Percentiles rank a stretch among this genome's conserved stretches.
phyloP scores from a whole-genome alignment of 495 filamentous ascomycete species.

The Penicillium parvum region DNA sequence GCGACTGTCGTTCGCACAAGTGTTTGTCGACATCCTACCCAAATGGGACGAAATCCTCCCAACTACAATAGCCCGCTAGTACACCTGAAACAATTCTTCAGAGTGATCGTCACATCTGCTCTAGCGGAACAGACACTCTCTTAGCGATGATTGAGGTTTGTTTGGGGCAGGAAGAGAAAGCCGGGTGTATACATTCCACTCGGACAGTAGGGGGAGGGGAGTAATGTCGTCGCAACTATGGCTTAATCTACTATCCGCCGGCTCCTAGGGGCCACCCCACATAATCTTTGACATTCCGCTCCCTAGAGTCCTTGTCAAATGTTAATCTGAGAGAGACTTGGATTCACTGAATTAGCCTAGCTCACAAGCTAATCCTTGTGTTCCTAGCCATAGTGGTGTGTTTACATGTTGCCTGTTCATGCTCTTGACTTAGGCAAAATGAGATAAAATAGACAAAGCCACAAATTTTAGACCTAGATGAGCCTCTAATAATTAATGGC shows the following conservation, averaged over 20 bases:
- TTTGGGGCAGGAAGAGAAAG: constrained; percentile 2
- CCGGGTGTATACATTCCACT: constrained; percentile 7
- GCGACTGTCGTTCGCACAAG: too few relatives aligned
- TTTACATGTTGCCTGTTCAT: too few relatives aligned
- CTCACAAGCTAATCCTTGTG: too few relatives aligned
- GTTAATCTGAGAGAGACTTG: background rate
- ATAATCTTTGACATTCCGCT: constrained; percentile 19
- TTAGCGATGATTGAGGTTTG: background rate
- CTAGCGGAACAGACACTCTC: background rate
- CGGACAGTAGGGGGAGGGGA: constrained; percentile 2
- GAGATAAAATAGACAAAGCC: too few relatives aligned
- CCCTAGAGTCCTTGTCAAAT: constrained; percentile 14
- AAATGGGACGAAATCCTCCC: too few relatives aligned
- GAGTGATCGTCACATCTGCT: background rate
- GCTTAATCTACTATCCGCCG: background rate
- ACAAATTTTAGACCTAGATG: too few relatives aligned
- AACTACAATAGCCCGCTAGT: background rate
- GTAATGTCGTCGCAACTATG: background rate
- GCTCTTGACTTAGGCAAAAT: too few relatives aligned
- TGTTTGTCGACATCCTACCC: too few relatives aligned
- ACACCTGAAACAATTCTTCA: background rate
- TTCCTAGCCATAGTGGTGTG: too few relatives aligned
- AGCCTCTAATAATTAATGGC: too few relatives aligned
- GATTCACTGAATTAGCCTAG: background rate
- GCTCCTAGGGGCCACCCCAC: constrained; percentile 8